These are phyloP conservation scores for Diaporthe sp. DNA, from an alignment of 2,329 filamentous ascomycete genomes.

Conservation along the genomic window DNA sequence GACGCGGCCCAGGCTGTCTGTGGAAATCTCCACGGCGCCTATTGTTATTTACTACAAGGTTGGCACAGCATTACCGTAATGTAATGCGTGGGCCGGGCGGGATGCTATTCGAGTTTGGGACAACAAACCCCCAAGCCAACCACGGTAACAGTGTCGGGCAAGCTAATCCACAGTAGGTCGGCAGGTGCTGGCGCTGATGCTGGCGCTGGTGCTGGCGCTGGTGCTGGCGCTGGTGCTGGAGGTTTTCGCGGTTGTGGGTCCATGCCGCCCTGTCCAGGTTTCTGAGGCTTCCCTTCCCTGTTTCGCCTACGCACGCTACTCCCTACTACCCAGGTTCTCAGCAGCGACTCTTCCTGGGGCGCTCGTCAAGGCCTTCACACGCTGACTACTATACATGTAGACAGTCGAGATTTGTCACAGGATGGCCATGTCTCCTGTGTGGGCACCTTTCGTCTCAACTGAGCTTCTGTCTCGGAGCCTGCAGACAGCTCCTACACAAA, in stretches of 20 bases:
- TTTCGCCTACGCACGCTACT: constrained; percentile 17
- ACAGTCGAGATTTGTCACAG: not conserved
- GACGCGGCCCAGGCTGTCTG: not conserved
- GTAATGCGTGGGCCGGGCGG: constrained; percentile 5
- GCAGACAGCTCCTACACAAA: not conserved
- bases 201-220: not conserved
- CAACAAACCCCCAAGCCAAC: constrained; percentile 12
- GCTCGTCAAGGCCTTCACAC: not conserved
- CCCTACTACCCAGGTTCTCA: constrained; percentile 11
- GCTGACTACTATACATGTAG: not conserved
- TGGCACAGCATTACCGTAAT: not conserved
- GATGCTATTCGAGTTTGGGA: constrained; percentile 18
- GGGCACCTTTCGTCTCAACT: not conserved
- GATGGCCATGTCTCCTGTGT: not conserved
- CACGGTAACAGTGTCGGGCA: not conserved
- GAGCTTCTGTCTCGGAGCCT: constrained; percentile 3
- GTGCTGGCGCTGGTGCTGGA: constrained; percentile 9
- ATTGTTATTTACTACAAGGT: not conserved
- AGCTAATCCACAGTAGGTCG: constrained; percentile 9
- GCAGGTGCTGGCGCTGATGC: not conserved
- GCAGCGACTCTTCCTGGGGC: not conserved
- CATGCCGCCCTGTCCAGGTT: constrained; percentile 15
- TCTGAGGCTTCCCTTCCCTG: constrained; percentile 22
- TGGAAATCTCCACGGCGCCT: not conserved
- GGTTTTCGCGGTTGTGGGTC: constrained; percentile 27